Base-by-base conservation (phyloP, 352 stramenopile genomes). In the Discostella stelligera region DNA sequence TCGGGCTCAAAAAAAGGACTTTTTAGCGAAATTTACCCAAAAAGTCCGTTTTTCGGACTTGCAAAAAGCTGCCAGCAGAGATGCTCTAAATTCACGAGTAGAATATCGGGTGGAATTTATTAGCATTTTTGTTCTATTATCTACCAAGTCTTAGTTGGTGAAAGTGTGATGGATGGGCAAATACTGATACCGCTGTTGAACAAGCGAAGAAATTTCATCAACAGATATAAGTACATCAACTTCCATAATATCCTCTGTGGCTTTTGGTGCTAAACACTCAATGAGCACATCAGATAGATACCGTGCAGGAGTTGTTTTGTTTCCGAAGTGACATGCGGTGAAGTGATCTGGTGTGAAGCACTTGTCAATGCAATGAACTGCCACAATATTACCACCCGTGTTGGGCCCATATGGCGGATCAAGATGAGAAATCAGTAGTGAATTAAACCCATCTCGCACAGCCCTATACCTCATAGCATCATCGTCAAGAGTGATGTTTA, bases 401-500 rank as follows among this genome's bases (percentile, higher is more conserved):
- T 71, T 21, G 16, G 63, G 63, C 21, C 63, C 63, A 49, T 71
- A 71, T 32, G 44, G 21, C 23, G 63, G 63, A 11, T 71, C 63
- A 39, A 71, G 11, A 71, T 61, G 23, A 23, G 63, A 37, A 50
- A 71, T 30, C 20, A 10, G 13, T 59, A n/a, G n/a, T 25, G 53
- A 25, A 23, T 20, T 14, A 10, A 21, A 21, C 44, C 44, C 46
- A 14, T 27, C 39, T 71, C 48, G 63, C 25, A 77, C 20, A 56
- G 59, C 70, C 30, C 11, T 55, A 0, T 25, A 23, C 50, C 41
- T 61, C 71, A 79, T 79, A 27, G 30, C 39, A 32, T 8, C 20
- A 23, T 63, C 39, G 39, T 79, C 63, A 46, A 79, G 39, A 46
- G 10, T 48, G 7, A 79, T 64, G 20, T 60, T 74, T 8, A 79